Evolutionary conservation across 352 stramenopile species (phyloP), one percentile per base, ranked within the genome.

Genomic region (Phytophthora crassamura): DNA sequence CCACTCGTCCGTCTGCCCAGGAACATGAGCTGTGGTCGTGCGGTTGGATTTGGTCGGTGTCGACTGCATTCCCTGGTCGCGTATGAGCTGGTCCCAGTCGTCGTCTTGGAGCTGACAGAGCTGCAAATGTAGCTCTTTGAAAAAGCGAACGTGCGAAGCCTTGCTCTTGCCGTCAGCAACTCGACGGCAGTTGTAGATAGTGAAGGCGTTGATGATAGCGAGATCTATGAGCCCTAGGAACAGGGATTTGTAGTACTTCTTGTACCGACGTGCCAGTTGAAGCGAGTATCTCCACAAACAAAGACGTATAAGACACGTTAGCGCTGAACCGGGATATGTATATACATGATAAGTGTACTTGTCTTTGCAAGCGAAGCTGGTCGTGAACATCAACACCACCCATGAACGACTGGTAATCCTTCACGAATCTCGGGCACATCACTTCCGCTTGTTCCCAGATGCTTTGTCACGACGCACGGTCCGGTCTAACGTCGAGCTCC

Each of bases 1-100:
- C 30, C 40, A 60, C 11, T 45, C 52, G 11, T 60, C 40, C 4
- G 41, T 51, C 40, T 60, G 40, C 2, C 45, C 11, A 1, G 52
- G 52, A 5, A 42, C 33, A 18, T 52, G 40, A 16, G 3, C 8
- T 15, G 41, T 33, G 1, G 8, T 8, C 9, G 1, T 15, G 3
- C 18, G 18, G 7, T 22, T 9, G 3, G 0, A 4, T 32, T 33
- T n/a, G 0, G 16, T 34, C 7, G 18, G 41, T 11, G 41, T 48
- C 7, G 20, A 6, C 18, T 34, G 41, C 10, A 33, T 7, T 2
- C 41, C 20, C 5, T 15, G 18, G 7, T 48, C 8, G 18, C 20
- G 41, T 34, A 32, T 9, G 9, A 48, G 12, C 6, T 48, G 18
- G 3, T 48, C 18, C 41, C 41, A 48, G 16, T 48, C 41, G 5